A percentile compares a stretch with the other conserved stretches of the same genome.
Evolutionary conservation across 306 rosid species (phyloP).

Genomic region (Cyclanthera cordifolia): DNA sequence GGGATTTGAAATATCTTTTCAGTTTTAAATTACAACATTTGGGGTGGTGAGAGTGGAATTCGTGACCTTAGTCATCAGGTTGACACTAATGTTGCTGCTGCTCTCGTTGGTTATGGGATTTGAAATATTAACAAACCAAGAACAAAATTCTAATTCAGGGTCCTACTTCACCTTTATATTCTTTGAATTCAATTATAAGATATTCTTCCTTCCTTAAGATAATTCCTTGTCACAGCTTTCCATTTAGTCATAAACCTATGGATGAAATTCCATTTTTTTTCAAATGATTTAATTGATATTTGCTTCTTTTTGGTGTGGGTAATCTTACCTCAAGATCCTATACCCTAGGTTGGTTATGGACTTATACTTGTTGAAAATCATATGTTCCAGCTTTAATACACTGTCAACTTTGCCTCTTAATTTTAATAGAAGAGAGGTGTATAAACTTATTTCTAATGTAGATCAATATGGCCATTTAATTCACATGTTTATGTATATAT

Average conservation of each 20-base stretch:
- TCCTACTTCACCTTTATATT: background rate
- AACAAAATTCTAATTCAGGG: background rate
- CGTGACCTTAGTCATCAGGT: too few relatives aligned
- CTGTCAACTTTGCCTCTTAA: background rate
- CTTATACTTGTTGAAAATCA: background rate
- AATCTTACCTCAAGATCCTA: background rate
- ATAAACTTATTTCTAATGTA: background rate
- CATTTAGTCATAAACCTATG: background rate
- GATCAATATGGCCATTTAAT: background rate
- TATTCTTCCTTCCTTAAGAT: background rate
- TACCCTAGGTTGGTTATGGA: background rate
- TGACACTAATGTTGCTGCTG: too few relatives aligned
- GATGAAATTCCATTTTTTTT: background rate
- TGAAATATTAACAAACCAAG: background rate
- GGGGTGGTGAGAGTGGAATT: too few relatives aligned
- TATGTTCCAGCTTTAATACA: background rate
- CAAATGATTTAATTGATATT: background rate
- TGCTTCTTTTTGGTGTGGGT: background rate
- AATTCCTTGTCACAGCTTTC: background rate
- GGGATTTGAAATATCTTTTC: too few relatives aligned
- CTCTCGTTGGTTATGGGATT: too few relatives aligned
- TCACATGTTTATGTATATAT: background rate
- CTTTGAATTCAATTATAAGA: background rate
- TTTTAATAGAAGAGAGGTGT: background rate
- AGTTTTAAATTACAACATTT: too few relatives aligned